These are phyloP conservation scores for Aspergillus baeticus DNA, from an alignment of 495 filamentous ascomycete species.

Conservation along the genomic window DNA sequence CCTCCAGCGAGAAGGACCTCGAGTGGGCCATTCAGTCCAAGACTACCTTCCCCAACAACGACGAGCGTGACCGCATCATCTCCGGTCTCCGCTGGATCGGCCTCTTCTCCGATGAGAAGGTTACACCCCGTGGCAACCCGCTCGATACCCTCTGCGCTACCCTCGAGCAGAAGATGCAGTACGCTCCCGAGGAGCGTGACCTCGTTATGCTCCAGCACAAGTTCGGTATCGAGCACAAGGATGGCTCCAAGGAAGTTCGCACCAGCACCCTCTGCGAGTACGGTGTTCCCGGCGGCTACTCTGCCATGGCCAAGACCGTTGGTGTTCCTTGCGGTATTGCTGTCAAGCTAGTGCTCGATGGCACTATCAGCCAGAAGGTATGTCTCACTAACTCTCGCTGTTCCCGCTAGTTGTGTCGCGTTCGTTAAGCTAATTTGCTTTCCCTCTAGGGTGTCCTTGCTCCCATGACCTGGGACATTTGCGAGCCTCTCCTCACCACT, in stretches of 20 bases:
- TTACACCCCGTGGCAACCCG: slow-evolving; percentile 73
- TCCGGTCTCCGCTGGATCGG: slow-evolving; percentile 83
- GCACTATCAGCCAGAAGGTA: slow-evolving; percentile 68
- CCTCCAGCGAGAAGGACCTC: slow-evolving; percentile 63
- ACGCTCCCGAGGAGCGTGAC: slow-evolving; percentile 78
- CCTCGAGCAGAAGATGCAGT: slow-evolving; percentile 91
- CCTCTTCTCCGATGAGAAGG: slow-evolving; percentile 74
- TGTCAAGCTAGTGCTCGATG: slow-evolving; percentile 80
- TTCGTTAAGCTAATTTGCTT: not conserved
- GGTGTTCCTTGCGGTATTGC: slow-evolving; percentile 63
- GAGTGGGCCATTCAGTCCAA: slow-evolving; percentile 71
- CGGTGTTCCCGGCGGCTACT: slow-evolving; percentile 78
- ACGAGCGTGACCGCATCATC: slow-evolving; percentile 76
- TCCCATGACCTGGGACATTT: slow-evolving; percentile 73
- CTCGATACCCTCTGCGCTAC: slow-evolving; percentile 88
- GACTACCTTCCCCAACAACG: slow-evolving; percentile 64
- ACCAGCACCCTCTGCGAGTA: slow-evolving; percentile 86
- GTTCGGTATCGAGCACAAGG: slow-evolving; percentile 83
- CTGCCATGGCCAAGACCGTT: slow-evolving; percentile 85
- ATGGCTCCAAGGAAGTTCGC: slow-evolving; percentile 70
- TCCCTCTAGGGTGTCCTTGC: slow-evolving; percentile 63
- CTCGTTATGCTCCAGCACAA: slow-evolving; percentile 89
- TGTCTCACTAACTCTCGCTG: not conserved
- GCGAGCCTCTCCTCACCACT: slow-evolving; percentile 62
- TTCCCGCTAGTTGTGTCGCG: not conserved